These are phyloP conservation scores for Cocos nucifera DNA, from an alignment of 176 grass and related monocot species.

Conservation along the genomic window DNA sequence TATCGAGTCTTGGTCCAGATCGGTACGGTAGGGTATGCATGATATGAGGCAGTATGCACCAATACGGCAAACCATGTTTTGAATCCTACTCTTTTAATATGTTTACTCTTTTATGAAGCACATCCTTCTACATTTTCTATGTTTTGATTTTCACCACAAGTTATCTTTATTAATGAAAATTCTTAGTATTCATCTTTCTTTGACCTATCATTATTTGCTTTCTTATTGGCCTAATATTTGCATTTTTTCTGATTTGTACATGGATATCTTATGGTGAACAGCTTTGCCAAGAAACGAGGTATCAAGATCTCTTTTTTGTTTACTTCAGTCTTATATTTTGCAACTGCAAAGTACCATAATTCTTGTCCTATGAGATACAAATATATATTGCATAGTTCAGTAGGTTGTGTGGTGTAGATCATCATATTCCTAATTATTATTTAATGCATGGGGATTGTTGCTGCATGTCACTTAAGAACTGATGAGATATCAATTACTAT, in stretches of 20 bases:
- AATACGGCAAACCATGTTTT: too few relatives aligned
- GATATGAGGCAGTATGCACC: too few relatives aligned
- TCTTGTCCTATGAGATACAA: background rate
- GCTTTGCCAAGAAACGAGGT: constrained; percentile 95
- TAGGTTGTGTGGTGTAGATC: background rate
- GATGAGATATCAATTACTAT: background rate
- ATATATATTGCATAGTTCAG: too few relatives aligned
- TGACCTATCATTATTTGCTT: too few relatives aligned
- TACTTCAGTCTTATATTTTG: background rate
- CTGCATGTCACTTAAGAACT: background rate
- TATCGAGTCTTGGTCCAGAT: too few relatives aligned
- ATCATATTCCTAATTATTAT: background rate
- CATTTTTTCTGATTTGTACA: constrained; percentile 14
- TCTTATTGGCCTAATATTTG: constrained; percentile 15
- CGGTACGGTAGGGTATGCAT: too few relatives aligned
- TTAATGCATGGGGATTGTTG: background rate
- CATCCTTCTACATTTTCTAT: too few relatives aligned
- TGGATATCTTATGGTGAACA: constrained; percentile 32
- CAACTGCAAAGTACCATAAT: background rate
- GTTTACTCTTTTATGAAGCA: too few relatives aligned
- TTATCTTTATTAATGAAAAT: too few relatives aligned
- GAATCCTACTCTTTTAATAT: too few relatives aligned
- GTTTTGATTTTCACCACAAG: too few relatives aligned
- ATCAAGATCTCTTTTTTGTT: constrained; percentile 1
- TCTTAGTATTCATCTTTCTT: too few relatives aligned